phyloP scores from a whole-genome alignment of 306 rosid species.

The Prinsepia uniflora region DNA sequence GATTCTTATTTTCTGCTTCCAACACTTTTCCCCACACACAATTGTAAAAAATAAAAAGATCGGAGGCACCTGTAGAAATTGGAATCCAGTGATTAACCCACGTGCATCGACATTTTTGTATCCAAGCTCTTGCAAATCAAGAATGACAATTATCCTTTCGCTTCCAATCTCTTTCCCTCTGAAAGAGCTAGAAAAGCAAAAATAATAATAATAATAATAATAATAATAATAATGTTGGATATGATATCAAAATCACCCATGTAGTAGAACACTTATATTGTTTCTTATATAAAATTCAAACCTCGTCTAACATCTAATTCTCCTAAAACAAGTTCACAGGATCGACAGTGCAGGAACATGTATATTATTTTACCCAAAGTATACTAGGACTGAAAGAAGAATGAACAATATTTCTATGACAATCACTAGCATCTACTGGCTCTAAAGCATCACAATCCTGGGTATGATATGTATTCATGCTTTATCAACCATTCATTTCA shows the following conservation, averaged over 20 bases:
- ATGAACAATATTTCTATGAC: background rate
- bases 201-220: too few species aligned
- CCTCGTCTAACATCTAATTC: background rate
- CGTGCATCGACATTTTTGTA: constrained; percentile 75
- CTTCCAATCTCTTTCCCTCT: constrained; percentile 77
- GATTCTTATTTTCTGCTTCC: background rate
- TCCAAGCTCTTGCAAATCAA: constrained; percentile 62
- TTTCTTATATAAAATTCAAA: background rate
- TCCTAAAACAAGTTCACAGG: background rate
- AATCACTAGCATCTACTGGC: background rate
- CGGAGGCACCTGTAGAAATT: constrained; percentile 69
- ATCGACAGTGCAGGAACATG: background rate
- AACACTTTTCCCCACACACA: background rate
- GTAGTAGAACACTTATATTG: background rate
- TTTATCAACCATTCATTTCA: constrained; percentile 3
- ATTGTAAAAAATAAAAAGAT: constrained; percentile 1
- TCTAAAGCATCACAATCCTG: background rate
- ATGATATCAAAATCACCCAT: background rate
- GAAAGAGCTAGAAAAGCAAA: constrained; percentile 49
- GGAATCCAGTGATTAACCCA: constrained; percentile 79
- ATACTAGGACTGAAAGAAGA: background rate
- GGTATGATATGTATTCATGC: background rate
- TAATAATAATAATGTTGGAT: background rate
- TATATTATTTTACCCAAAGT: too few species aligned
- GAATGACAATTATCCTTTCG: constrained; percentile 69